A percentile compares a stretch with the other conserved stretches of the same genome.
Conservation (phyloP, 75 land plant genomes). For the Chamaecyparis obtusa region DNA sequence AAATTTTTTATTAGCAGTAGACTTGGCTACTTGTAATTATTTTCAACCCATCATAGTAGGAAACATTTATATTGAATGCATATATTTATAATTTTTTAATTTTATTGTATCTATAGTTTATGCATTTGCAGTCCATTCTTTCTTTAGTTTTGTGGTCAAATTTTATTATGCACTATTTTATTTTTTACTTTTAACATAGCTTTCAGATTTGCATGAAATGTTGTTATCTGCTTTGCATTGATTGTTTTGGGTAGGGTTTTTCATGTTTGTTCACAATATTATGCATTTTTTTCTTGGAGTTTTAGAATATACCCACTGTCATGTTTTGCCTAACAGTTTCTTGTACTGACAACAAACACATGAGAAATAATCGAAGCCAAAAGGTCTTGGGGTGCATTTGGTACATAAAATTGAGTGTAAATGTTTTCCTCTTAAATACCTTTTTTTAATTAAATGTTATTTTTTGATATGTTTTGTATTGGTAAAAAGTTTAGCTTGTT, state of each 20-base stretch:
- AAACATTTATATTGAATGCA: too few relatives aligned
- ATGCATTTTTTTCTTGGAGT: neutral
- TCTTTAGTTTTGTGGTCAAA: too few relatives aligned
- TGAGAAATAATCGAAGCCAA: neutral
- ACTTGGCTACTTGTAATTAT: too few relatives aligned
- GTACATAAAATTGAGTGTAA: neutral
- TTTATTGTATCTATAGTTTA: too few relatives aligned
- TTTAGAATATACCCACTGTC: neutral
- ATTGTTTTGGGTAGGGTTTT: neutral
- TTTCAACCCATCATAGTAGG: too few relatives aligned
- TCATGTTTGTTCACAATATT: neutral
- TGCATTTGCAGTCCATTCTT: too few relatives aligned
- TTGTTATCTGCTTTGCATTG: neutral
- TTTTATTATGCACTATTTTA: too few relatives aligned
- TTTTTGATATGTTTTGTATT: neutral
- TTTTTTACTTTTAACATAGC: too few relatives aligned
- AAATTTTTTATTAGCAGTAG: too few relatives aligned
- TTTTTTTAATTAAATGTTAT: neutral
- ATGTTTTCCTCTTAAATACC: neutral
- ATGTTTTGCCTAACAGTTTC: neutral
- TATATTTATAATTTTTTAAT: too few relatives aligned
- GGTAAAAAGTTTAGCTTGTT: neutral
- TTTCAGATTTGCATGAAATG: too few relatives aligned
- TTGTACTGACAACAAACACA: neutral
- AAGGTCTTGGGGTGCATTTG: neutral